phyloP scores from a whole-genome alignment of 768 basidiomycete species.

The Suillus weaverae region DNA sequence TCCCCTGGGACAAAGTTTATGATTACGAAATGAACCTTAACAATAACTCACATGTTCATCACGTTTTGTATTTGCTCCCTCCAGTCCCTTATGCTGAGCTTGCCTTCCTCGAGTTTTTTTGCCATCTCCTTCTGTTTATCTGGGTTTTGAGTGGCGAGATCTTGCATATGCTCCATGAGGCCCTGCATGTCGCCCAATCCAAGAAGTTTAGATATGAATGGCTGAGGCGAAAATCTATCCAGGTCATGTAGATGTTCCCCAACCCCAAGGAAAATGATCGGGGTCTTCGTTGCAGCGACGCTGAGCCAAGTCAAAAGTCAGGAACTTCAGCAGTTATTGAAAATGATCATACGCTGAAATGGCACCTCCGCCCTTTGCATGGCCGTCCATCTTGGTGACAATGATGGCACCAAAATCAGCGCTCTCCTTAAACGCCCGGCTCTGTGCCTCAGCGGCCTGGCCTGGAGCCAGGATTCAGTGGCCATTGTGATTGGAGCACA shows the following conservation, averaged over 20 bases:
- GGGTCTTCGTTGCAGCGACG: constrained; percentile 97
- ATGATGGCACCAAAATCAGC: constrained; percentile 98
- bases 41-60: constrained; percentile 86
- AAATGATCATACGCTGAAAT: constrained; percentile 85
- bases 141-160: constrained; percentile 88
- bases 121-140: constrained; percentile 98
- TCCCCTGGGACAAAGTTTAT: constrained; percentile 61
- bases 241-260: constrained; percentile 98
- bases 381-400: constrained; percentile 99
- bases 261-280: constrained; percentile 97
- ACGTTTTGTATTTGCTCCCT: constrained; percentile 96
- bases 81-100: constrained; percentile 96
- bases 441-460: constrained; percentile 97
- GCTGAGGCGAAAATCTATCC: constrained; percentile 92
- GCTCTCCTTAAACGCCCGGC: constrained; percentile 95
- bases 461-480: constrained; percentile 43
- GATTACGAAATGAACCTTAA: constrained; percentile 6
- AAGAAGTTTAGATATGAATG: constrained; percentile 95
- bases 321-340: neutral
- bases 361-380: constrained; percentile 98
- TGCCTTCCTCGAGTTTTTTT: constrained; percentile 96
- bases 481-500: neutral
- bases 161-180: constrained; percentile 98
- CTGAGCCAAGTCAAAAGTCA: constrained; percentile 38
- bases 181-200: constrained; percentile 97